Evolutionary conservation across 2,329 filamentous ascomycete genomes (phyloP).

Genomic region (Trichoderma afroharzianum): DNA sequence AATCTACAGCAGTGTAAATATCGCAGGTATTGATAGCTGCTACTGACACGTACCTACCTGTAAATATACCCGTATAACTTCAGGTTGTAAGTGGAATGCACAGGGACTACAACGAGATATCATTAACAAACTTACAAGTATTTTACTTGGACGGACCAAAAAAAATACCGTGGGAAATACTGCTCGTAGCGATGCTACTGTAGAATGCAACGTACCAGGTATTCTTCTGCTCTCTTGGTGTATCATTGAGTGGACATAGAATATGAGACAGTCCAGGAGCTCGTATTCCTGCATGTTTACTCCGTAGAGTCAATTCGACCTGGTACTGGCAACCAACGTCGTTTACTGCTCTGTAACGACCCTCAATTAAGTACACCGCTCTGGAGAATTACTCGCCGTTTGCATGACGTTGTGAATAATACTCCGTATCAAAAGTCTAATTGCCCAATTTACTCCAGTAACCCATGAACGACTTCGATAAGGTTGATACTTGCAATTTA

Average conservation of each 20-base stretch:
- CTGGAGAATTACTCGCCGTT: not conserved
- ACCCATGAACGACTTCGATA: not conserved
- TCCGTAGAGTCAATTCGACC: not conserved
- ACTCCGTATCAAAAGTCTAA: not conserved
- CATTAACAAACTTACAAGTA: not conserved
- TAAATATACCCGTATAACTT: too few species aligned
- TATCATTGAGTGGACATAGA: not conserved
- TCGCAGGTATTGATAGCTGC: not conserved
- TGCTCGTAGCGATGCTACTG: not conserved
- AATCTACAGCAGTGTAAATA: not conserved
- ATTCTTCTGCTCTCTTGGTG: not conserved
- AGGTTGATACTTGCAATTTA: not conserved
- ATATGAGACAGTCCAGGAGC: not conserved
- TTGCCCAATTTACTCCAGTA: not conserved
- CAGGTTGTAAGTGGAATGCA: too few species aligned
- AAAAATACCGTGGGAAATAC: not conserved
- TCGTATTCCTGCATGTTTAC: not conserved
- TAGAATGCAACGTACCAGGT: not conserved
- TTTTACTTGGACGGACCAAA: not conserved
- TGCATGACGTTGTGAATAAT: not conserved
- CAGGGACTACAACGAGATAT: not conserved
- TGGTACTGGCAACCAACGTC: not conserved
- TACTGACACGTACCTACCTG: not conserved
- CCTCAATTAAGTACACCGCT: not conserved
- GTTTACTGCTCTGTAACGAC: not conserved